Base-by-base conservation (phyloP, 2,329 filamentous ascomycete species). In the Aspergillus ochraceoroseus region DNA sequence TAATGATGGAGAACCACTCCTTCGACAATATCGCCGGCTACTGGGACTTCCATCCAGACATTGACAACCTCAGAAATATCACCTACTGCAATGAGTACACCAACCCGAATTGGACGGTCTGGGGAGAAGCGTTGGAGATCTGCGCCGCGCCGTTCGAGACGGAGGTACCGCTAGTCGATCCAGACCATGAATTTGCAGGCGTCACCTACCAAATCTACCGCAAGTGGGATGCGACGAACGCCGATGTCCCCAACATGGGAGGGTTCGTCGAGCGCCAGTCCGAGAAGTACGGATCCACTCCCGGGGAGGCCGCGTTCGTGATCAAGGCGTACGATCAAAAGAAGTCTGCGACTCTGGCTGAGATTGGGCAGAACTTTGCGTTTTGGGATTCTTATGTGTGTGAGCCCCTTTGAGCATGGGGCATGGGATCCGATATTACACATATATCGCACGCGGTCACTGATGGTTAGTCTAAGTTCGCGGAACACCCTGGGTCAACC, bases 1-100 rank as follows among this genome's bases (percentile, higher is more conserved):
- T 66, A 13, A 63, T 64, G 38, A 54, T 63, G 47, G 62, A 66
- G 46, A 68, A 67, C 43, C 63, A 64, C 46, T 63, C 57, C 7
- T 65, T 67, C 38, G 63, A 67, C 48, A 67, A 66, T 48, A 63
- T 67, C 22, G 61, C 61, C 7, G 63, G 64, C 13, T 64, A 62
- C 47, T 67, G 62, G 57, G 53, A 61, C 43, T 65, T 64, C 39
- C 51, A 63, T 38, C 49, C 51, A 1, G 58, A 62, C 18, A 65
- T 66, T 27, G 63, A 67, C 52, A 64, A 64, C 44, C 45, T 63
- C 26, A 47, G 50, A 33, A 56, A 59, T 30, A 52, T 52, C 32
- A 41, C 41, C 7, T 65, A 55, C 53, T 66, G 62, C 50, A 66
- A 66, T 40, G 54, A 63, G 23, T 65, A 64, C 47, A 65, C 62